Percentiles rank a stretch among this genome's conserved stretches.
Evolutionary conservation across 2,329 filamentous ascomycete genomes (phyloP).

Genomic region (Lachnum nothofagi): DNA sequence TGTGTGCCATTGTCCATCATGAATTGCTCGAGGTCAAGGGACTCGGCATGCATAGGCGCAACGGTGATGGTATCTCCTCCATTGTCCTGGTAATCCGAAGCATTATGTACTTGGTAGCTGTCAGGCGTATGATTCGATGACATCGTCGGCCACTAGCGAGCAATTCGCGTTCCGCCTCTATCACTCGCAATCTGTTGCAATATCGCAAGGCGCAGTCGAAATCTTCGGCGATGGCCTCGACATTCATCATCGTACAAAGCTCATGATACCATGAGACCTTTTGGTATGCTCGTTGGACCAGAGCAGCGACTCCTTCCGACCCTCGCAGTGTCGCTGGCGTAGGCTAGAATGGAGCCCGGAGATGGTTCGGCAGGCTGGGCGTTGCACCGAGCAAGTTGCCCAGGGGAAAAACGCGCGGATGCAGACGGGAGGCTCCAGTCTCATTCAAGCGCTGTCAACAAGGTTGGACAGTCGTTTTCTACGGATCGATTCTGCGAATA

Average conservation of each 20-base stretch:
- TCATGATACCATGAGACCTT: background rate
- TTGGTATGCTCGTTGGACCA: background rate
- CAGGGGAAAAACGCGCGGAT: background rate
- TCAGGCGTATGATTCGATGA: conserved; percentile 17
- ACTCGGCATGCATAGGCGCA: conserved; percentile 20
- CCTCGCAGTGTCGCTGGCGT: background rate
- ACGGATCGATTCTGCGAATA: too few species aligned
- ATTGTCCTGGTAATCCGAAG: conserved; percentile 15
- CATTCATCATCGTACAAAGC: conserved; percentile 5
- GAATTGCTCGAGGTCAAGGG: conserved; percentile 27
- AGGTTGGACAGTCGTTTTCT: too few species aligned
- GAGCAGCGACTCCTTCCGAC: background rate
- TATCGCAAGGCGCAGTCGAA: background rate
- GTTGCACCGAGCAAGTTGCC: background rate
- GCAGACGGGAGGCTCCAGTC: background rate
- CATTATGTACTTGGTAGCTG: conserved; percentile 20
- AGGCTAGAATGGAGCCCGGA: background rate
- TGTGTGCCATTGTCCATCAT: conserved; percentile 26
- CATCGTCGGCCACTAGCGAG: conserved; percentile 14
- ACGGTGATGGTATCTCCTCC: conserved; percentile 10
- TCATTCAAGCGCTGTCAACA: background rate
- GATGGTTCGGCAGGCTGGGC: background rate
- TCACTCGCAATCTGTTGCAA: background rate
- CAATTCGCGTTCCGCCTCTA: background rate
- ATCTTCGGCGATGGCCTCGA: conserved; percentile 2